Percentiles rank a stretch among this genome's conserved stretches.
Evolutionary conservation across 1,139 yeast species (phyloP).

Genomic region (Lizanozyma gosingica): DNA sequence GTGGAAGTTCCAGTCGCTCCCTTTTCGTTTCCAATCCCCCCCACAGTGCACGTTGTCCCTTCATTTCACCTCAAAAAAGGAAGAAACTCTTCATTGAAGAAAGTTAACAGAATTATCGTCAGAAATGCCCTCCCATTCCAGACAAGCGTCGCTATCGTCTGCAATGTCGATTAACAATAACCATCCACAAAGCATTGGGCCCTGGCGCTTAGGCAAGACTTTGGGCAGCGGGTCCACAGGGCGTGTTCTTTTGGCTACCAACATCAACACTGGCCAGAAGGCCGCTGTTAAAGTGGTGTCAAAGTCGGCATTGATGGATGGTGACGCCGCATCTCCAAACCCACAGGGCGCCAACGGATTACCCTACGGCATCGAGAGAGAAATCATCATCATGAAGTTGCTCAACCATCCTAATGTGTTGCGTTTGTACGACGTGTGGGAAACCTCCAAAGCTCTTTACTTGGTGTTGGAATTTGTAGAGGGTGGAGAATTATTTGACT

Average conservation of each 20-base stretch:
- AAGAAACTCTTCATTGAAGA: no score
- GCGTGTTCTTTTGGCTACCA: slow-evolving; percentile 66
- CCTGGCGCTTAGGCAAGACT: slow-evolving; percentile 75
- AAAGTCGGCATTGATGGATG: slow-evolving; percentile 43
- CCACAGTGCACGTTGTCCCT: no score
- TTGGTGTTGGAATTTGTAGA: slow-evolving; percentile 73
- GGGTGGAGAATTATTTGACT: slow-evolving; percentile 75
- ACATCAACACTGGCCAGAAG: slow-evolving; percentile 56
- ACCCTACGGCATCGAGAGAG: slow-evolving; percentile 78
- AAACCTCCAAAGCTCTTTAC: slow-evolving; percentile 65
- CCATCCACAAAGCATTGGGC: slow-evolving; percentile 53
- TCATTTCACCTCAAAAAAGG: no score
- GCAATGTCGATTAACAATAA: slow-evolving; percentile 12
- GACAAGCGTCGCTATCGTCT: not conserved
- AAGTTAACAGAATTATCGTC: no score
- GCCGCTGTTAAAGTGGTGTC: slow-evolving; percentile 81
- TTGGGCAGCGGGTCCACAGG: slow-evolving; percentile 81
- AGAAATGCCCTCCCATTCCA: not conserved
- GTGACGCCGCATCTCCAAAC: slow-evolving; percentile 21
- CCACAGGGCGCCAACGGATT: slow-evolving; percentile 31
- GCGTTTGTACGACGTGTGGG: slow-evolving; percentile 77
- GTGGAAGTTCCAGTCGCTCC: not conserved
- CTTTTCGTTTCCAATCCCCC: not conserved
- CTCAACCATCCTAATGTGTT: slow-evolving; percentile 70
- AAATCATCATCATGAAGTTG: slow-evolving; percentile 73